Base-by-base conservation (phyloP, 257 asterid species). In the Plantago major region DNA sequence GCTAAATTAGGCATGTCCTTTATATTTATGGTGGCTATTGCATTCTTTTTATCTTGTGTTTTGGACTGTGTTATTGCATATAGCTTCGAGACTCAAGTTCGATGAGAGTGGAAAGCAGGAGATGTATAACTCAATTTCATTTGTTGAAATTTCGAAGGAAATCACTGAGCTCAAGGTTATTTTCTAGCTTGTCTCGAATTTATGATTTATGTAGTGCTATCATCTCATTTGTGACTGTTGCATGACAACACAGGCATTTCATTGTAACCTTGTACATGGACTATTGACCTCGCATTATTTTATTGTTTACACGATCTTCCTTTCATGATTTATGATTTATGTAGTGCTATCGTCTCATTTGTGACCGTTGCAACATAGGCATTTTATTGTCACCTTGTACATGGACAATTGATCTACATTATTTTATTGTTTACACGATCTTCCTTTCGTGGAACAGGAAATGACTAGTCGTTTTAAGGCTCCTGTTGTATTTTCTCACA, bases 401-500 rank as follows among this genome's bases (percentile, higher is more conserved):
- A 43, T 59, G 49, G 46, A 52, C 38, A 46, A 42, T 65, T 69
- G 60, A 50, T 15, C 19, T 48, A 10, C 33, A 18, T 3, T 67
- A 45, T 46, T 56, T 65, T 45, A 43, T 62, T 16, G 44, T 62
- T 43, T 50, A 65, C 26, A 47, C 17, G 18, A 65, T 69, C 62
- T 62, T 69, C 55, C 64, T 43, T 22, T 22, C 26, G 26, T 67
- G 76, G 71, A 70, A 73, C 94, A 88, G 98, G 97, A 72, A 67
- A 68, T 88, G 83, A 83, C 96, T 62, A 87, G 78, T 64, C 81
- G 54, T n/a, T 79, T 92, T 45, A 65, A 77, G 55, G 79, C 95
- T 51, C 95, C 96, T 8, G 85, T 89, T 51, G 88, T 89, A 52
- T 92, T 22, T 77, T 78, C 86, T 47, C 99, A 89, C 76, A 89